These are phyloP conservation scores for Lathyrus sativus DNA, from an alignment of 306 rosid species.

Conservation along the genomic window DNA sequence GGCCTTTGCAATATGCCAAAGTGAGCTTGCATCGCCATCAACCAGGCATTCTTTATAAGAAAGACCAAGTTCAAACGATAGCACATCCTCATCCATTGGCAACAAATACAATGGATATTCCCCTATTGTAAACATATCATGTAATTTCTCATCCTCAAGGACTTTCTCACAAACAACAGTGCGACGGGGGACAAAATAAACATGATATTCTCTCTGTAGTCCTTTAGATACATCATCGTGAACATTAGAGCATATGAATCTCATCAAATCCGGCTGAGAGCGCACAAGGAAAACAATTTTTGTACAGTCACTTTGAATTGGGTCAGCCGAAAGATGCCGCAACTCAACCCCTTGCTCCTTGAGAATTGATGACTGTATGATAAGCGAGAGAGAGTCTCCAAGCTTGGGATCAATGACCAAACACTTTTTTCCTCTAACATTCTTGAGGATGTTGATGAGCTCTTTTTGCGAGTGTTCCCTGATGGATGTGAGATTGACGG, in stretches of 20 bases:
- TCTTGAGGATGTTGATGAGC: constrained; percentile 79
- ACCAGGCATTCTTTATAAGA: constrained; percentile 79
- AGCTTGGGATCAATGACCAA: constrained; percentile 94
- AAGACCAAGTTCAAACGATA: constrained; percentile 87
- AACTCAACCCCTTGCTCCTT: constrained; percentile 93
- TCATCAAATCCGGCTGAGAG: constrained; percentile 83
- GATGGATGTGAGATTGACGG: constrained; percentile 77
- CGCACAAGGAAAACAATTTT: constrained; percentile 87
- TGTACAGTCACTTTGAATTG: constrained; percentile 77
- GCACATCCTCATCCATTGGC: constrained; percentile 91
- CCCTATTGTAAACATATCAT: constrained; percentile 72
- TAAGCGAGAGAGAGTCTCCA: constrained; percentile 79
- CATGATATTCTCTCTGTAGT: constrained; percentile 82
- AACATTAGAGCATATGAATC: constrained; percentile 70
- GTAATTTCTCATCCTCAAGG: constrained; percentile 90
- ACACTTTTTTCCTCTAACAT: constrained; percentile 92
- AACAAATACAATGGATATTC: constrained; percentile 80
- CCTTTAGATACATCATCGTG: constrained; percentile 70
- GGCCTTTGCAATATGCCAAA: constrained; percentile 97
- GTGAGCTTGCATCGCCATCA: constrained; percentile 91
- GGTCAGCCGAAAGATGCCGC: constrained; percentile 87
- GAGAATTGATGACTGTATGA: constrained; percentile 75
- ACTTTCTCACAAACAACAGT: constrained; percentile 91
- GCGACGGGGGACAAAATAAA: constrained; percentile 87
- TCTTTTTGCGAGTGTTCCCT: constrained; percentile 95